Evolutionary conservation across 768 basidiomycete species (phyloP).

Genomic region (Cytidiella melzeri): DNA sequence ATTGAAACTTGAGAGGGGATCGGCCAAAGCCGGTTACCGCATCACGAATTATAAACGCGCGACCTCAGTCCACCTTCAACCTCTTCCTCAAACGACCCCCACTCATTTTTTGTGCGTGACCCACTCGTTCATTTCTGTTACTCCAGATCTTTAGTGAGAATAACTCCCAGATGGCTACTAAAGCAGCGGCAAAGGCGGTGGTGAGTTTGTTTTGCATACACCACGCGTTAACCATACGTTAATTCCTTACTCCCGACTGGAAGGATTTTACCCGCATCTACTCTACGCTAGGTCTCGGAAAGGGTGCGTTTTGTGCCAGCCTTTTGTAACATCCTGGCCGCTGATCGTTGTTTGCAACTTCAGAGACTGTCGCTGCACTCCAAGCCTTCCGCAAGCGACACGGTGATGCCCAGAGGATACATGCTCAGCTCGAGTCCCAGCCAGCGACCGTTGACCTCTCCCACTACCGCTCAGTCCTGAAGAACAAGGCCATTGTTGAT

Average conservation of each 20-base stretch:
- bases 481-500: slow-evolving; percentile 88
- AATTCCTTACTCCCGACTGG: background rate
- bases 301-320: slow-evolving; percentile 46
- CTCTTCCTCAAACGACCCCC: slow-evolving; percentile 1
- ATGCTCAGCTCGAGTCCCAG: slow-evolving; percentile 55
- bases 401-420: slow-evolving; percentile 75
- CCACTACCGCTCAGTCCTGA: slow-evolving; percentile 86
- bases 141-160: background rate
- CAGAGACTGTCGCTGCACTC: slow-evolving; percentile 86
- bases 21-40: background rate
- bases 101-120: slow-evolving; percentile 8
- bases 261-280: slow-evolving; percentile 86
- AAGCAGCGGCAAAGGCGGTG: slow-evolving; percentile 64
- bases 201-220: slow-evolving; percentile 19
- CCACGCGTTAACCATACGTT: background rate
- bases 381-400: slow-evolving; percentile 97
- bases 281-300: slow-evolving; percentile 76
- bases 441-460: slow-evolving; percentile 84
- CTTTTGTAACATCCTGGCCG: background rate
- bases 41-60: background rate
- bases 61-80: slow-evolving; percentile 8
- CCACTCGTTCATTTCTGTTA: background rate
- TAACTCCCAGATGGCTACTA: slow-evolving; percentile 53
- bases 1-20: background rate
- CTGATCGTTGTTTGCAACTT: background rate